Base-by-base conservation (phyloP, 2,329 filamentous ascomycete species). In the Tolypocladium ophioglossoides region DNA sequence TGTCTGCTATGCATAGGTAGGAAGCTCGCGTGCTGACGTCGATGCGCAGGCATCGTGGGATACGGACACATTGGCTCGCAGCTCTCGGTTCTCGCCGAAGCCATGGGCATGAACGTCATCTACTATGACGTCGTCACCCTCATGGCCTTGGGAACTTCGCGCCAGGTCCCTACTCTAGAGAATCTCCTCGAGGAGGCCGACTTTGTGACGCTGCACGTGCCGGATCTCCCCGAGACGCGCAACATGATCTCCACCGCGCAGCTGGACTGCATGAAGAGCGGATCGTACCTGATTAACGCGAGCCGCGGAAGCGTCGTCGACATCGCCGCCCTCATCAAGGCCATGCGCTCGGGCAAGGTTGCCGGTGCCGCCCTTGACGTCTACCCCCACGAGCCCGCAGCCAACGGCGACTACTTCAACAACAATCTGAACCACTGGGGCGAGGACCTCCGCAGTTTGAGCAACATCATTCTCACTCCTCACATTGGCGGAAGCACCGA, bases 1-100 rank as follows among this genome's bases (percentile, higher is more conserved):
- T 34, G 32, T 11, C 2, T 32, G 27, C 44, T 48, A n/a, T n/a
- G n/a, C n/a, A n/a, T n/a, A n/a, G n/a, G n/a, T n/a, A n/a, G n/a
- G n/a, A n/a, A n/a, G n/a, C n/a, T n/a, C n/a, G n/a, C 18, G 6
- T 32, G 27, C 44, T 48, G 27, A 48, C 27, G 5, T 20, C 44
- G 27, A n/a, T 9, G n/a, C 35, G 9, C 51, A 85, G 83, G 89
- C 58, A 97, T 99, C 65, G 84, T 99, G 60, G 94, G 94, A 34
- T 99, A 99, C 67, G 94, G 94, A 58, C 94, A 99, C 69, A 97
- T 99, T 68, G 94, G 94, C 58, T 91, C 90, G 52, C 94, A 99
- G 72, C 76, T 99, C 59, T 97, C 91, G 0, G 94, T 99, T 44
- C 77, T 99, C 59, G 91, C 94, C 32, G 94, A 99, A 72, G 85